These are phyloP conservation scores for Brassica hybrid DNA, from an alignment of 441 rosid species.

Conservation along the genomic window DNA sequence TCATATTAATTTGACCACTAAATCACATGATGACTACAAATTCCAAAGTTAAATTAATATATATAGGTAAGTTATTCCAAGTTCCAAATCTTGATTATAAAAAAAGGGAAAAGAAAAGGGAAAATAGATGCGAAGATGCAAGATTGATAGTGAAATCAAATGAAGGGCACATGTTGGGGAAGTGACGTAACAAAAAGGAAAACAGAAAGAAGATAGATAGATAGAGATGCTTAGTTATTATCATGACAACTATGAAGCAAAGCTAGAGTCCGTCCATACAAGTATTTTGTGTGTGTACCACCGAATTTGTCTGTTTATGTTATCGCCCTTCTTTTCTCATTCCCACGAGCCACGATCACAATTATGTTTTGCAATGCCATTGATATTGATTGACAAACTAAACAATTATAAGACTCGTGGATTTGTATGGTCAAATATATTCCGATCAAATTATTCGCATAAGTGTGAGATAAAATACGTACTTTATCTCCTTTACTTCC, in stretches of 20 bases:
- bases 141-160: conserved; percentile 38
- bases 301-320: not conserved
- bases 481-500: conserved; percentile 18
- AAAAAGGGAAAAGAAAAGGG: not conserved
- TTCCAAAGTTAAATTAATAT: not conserved
- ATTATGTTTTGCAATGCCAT: no score
- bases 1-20: conserved; percentile 5
- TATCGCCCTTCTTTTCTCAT: no score
- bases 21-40: conserved; percentile 7
- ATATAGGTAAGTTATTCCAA: not conserved
- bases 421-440: conserved; percentile 43
- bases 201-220: conserved; percentile 35
- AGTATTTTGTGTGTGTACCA: conserved; percentile 36
- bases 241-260: conserved; percentile 41
- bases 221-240: conserved; percentile 24
- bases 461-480: conserved; percentile 40
- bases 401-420: conserved; percentile 8
- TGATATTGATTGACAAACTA: no score
- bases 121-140: conserved; percentile 6
- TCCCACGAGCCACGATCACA: no score
- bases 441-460: conserved; percentile 35
- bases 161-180: conserved; percentile 37
- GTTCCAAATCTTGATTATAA: not conserved
- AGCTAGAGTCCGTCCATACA: conserved; percentile 41
- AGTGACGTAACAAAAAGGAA: conserved; percentile 41